phyloP scores from a whole-genome alignment of 805 yeast genomes.

The Saccharomycopsis sp. region DNA sequence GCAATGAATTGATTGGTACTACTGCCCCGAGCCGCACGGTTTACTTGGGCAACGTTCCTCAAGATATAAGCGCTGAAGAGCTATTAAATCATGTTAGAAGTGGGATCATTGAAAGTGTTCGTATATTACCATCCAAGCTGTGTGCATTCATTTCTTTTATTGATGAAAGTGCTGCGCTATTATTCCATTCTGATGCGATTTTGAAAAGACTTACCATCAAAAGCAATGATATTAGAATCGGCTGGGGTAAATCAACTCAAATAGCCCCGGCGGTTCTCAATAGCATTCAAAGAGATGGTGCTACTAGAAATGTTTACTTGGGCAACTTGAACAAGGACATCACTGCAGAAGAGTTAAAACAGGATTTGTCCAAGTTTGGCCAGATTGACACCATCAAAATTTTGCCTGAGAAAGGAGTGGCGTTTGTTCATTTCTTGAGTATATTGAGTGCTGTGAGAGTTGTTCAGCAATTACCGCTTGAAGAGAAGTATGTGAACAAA shows the following conservation, averaged over 20 bases:
- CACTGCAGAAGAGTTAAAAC: slow-evolving; percentile 55
- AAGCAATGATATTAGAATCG: slow-evolving; percentile 75
- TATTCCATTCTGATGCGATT: slow-evolving; percentile 90
- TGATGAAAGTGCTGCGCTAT: slow-evolving; percentile 79
- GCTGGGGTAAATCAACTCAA: slow-evolving; percentile 85
- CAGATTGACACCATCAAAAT: slow-evolving; percentile 78
- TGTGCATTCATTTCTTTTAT: slow-evolving; percentile 88
- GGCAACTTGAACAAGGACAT: slow-evolving; percentile 65
- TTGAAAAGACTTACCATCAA: slow-evolving; percentile 72
- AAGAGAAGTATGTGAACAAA: slow-evolving; percentile 60
- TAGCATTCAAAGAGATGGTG: slow-evolving; percentile 76
- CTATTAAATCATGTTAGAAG: slow-evolving; percentile 84
- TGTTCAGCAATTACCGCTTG: slow-evolving; percentile 62
- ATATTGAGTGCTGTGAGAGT: slow-evolving; percentile 81
- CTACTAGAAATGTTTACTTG: slow-evolving; percentile 87
- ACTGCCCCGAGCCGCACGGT: slow-evolving; percentile 75
- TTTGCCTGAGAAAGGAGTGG: slow-evolving; percentile 71
- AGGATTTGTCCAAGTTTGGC: slow-evolving; percentile 69
- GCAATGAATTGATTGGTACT: slow-evolving; percentile 23
- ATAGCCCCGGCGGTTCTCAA: slow-evolving; percentile 66
- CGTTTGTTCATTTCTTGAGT: slow-evolving; percentile 84
- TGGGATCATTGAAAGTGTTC: slow-evolving; percentile 76
- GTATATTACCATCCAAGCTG: slow-evolving; percentile 71
- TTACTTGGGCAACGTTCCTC: slow-evolving; percentile 80
- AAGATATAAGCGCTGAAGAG: slow-evolving; percentile 71